These are phyloP conservation scores for Geotrichum siamense DNA, from an alignment of 1,139 yeast genomes.

Conservation along the genomic window DNA sequence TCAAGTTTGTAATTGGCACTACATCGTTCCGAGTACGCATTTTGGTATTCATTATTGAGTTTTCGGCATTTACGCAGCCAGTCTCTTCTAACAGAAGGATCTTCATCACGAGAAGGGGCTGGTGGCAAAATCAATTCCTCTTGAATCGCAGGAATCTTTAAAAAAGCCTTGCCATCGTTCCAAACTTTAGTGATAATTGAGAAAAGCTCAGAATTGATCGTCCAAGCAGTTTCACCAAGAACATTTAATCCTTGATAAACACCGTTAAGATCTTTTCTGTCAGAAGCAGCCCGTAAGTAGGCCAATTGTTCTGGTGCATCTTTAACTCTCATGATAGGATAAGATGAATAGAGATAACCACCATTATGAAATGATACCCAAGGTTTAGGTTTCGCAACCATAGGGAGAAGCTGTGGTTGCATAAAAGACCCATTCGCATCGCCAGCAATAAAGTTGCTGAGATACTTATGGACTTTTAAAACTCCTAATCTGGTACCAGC, in stretches of 20 bases:
- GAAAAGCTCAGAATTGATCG: constrained; percentile 68
- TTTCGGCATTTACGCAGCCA: constrained; percentile 58
- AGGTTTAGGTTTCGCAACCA: constrained; percentile 82
- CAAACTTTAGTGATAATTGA: constrained; percentile 68
- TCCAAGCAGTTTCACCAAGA: constrained; percentile 87
- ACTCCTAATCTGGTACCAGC: constrained; percentile 79
- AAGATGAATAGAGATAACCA: constrained; percentile 65
- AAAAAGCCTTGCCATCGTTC: constrained; percentile 75
- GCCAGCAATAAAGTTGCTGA: constrained; percentile 59
- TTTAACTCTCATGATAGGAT: constrained; percentile 62
- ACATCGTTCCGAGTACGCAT: constrained; percentile 80
- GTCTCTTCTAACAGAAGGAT: constrained; percentile 62
- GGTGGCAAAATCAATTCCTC: constrained; percentile 53
- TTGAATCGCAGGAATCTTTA: constrained; percentile 64
- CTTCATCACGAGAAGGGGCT: constrained; percentile 53
- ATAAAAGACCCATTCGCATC: constrained; percentile 60
- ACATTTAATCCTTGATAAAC: constrained; percentile 83
- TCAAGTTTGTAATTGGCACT: constrained; percentile 89
- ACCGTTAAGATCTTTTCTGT: constrained; percentile 52
- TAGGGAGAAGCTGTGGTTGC: constrained; percentile 87
- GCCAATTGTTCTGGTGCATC: constrained; percentile 89
- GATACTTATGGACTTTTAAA: constrained; percentile 62
- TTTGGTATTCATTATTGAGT: constrained; percentile 53
- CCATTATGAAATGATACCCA: constrained; percentile 82
- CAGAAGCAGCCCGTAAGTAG: constrained; percentile 77